Percentiles rank a stretch among this genome's conserved stretches.
Conservation (phyloP, 1,139 yeast genomes). For the Diutina scorzettiae region DNA sequence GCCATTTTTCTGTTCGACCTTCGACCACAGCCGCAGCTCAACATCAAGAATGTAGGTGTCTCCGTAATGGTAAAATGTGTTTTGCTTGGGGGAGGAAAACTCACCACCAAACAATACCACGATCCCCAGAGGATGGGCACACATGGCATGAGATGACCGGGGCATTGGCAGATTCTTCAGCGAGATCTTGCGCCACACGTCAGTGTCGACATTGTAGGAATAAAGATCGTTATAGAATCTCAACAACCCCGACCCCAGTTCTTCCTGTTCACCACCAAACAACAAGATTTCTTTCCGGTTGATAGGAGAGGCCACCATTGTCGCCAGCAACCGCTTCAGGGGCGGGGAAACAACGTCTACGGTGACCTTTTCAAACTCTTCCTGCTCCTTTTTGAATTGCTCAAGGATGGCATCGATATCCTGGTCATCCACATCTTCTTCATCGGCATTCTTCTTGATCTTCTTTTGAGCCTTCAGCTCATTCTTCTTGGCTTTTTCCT, state of each 20-base stretch:
- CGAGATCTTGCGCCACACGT: slow-evolving; percentile 66
- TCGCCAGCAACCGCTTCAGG: slow-evolving; percentile 55
- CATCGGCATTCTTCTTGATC: slow-evolving; percentile 60
- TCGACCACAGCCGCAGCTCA: slow-evolving; percentile 79
- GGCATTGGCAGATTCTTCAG: slow-evolving; percentile 89
- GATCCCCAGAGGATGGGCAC: slow-evolving; percentile 85
- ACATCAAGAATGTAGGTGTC: slow-evolving; percentile 92
- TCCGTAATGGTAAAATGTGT: slow-evolving; percentile 91
- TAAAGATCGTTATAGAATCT: slow-evolving; percentile 73
- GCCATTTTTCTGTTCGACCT: slow-evolving; percentile 60
- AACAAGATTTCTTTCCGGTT: slow-evolving; percentile 72
- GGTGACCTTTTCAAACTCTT: slow-evolving; percentile 58
- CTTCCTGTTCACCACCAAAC: slow-evolving; percentile 78
- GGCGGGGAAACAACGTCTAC: slow-evolving; percentile 51
- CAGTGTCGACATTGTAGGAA: slow-evolving; percentile 64
- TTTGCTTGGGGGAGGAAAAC: slow-evolving; percentile 91
- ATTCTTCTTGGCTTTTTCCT: slow-evolving; percentile 73
- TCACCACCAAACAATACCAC: slow-evolving; percentile 90
- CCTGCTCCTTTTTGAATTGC: slow-evolving; percentile 71
- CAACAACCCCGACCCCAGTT: slow-evolving; percentile 34
- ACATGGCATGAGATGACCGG: slow-evolving; percentile 88
- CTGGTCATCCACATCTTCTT: slow-evolving; percentile 73
- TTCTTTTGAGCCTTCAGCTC: slow-evolving; percentile 72
- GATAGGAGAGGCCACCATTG: slow-evolving; percentile 65
- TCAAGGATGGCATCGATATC: slow-evolving; percentile 80